Conservation (phyloP, 2,329 filamentous ascomycete species). For the Phialocephala sp. region DNA sequence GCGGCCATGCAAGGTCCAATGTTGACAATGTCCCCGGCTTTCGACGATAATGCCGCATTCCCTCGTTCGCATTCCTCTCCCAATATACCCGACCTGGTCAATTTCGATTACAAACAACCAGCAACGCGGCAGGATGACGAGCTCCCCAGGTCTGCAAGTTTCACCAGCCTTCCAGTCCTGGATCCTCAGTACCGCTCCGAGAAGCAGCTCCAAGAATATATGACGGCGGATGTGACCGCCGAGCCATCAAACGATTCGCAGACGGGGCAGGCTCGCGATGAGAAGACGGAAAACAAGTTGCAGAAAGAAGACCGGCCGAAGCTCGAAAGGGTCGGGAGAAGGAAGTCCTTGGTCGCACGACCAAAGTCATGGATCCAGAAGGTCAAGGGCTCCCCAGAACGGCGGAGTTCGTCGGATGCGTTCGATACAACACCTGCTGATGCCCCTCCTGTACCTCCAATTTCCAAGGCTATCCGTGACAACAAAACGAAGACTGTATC, state of each 20-base stretch:
- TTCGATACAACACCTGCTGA: constrained; percentile 40
- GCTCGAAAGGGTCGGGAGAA: constrained; percentile 40
- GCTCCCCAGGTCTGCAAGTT: constrained; percentile 62
- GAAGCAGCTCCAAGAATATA: constrained; percentile 29
- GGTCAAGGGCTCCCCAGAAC: constrained; percentile 41
- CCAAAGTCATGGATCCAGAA: constrained; percentile 45
- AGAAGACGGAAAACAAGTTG: constrained; percentile 25
- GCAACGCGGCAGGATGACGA: constrained; percentile 32
- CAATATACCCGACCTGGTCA: constrained; percentile 39
- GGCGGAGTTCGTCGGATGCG: constrained; percentile 30
- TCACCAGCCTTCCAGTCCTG: constrained; percentile 56
- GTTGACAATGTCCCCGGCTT: constrained; percentile 40
- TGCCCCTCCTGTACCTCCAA: constrained; percentile 42
- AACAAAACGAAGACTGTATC: constrained; percentile 52
- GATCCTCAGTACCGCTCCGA: constrained; percentile 33
- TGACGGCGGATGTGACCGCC: constrained; percentile 27
- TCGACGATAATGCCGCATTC: constrained; percentile 38
- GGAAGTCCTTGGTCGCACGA: constrained; percentile 42
- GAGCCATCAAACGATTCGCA: constrained; percentile 21
- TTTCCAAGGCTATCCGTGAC: constrained; percentile 38
- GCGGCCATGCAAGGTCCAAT: constrained; percentile 40
- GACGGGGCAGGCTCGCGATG: constrained; percentile 26
- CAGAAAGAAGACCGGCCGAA: constrained; percentile 39
- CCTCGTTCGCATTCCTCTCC: constrained; percentile 44
- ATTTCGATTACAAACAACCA: constrained; percentile 36